Base-by-base conservation (phyloP, 306 rosid species). In the Inga leiocalycina region DNA sequence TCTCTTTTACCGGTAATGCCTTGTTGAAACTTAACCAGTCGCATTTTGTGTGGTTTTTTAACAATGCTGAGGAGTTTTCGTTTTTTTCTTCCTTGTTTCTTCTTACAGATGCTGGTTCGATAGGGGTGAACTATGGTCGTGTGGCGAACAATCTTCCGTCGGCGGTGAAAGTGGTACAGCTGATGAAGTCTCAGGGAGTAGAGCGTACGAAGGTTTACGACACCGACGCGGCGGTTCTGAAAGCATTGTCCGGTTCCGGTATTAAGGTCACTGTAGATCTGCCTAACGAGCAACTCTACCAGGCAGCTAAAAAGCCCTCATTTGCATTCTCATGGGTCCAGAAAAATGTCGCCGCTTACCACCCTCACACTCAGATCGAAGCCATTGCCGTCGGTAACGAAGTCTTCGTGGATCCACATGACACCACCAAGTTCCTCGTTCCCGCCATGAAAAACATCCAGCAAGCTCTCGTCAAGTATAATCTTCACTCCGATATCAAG, bases 331-430 rank as follows among this genome's bases (percentile, higher is more conserved):
- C 88, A 30, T 97, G 99, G 99, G 93, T 97, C 57, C 78, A 94
- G 76, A 83, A 78, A 14, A 97, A 97, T 81, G 92, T 97, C 61
- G 92, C 84, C 3, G 95, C 91, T 0, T 97, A 90, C 88, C 77
- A 91, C 79, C 98, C 99, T 0, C 80, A 86, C 56, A 94, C 99
- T 10, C 89, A 87, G 79, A 94, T 97, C 85, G 99, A 97, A 85
- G 89, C 97, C 93, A 91, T 97, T 68, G 99, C 98, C 8, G 99
- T 97, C 0, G 99, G 99, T 0, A 97, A 97, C 51, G 99, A 97
- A 75, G 99, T 97, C 9, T 97, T 97, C 75, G 99, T 91, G 5
- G 99, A 97, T 79, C 86, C 98, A 0, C 85, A 84, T 3, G 80
- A 89, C 84, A 85, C 95, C 45, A 97, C 99, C 8, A 85, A 85